Evolutionary conservation across 2,329 filamentous ascomycete genomes (phyloP).

Genomic region (Ceratocystis eucalypticola): DNA sequence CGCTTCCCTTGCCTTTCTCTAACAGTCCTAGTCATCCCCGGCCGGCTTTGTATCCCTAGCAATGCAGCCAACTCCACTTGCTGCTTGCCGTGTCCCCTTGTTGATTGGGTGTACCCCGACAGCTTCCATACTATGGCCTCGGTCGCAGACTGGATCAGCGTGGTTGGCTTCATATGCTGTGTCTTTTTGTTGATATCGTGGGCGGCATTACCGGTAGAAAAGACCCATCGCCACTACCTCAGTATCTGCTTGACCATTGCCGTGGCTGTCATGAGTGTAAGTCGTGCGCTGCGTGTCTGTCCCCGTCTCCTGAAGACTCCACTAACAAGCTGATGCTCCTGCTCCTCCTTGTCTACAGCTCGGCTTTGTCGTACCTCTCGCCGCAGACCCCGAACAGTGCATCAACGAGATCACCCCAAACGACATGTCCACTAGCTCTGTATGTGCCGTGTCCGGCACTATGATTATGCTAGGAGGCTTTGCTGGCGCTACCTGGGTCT

Average conservation of each 20-base stretch:
- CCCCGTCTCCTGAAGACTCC: conserved; percentile 12
- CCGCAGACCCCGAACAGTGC: conserved; percentile 65
- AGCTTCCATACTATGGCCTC: conserved; percentile 45
- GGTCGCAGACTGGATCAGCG: conserved; percentile 70
- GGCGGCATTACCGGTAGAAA: conserved; percentile 66
- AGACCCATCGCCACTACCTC: conserved; percentile 83
- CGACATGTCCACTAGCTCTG: conserved; percentile 68
- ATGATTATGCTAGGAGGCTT: conserved; percentile 79
- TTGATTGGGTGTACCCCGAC: conserved; percentile 58
- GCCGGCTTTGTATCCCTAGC: conserved; percentile 39
- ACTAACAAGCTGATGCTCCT: neutral
- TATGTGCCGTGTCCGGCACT: conserved; percentile 79
- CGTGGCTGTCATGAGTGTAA: conserved; percentile 65
- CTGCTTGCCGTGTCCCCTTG: conserved; percentile 81
- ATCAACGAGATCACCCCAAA: conserved; percentile 84
- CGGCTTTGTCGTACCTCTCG: conserved; percentile 81
- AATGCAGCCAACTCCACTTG: conserved; percentile 41
- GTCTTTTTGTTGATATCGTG: conserved; percentile 70
- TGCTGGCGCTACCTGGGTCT: conserved; percentile 76
- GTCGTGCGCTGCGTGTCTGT: conserved; percentile 26
- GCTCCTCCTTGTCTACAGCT: conserved; percentile 37
- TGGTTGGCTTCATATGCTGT: conserved; percentile 57
- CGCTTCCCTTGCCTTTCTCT: neutral
- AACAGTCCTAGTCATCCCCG: conserved; percentile 37
- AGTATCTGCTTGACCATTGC: conserved; percentile 73